A percentile compares a stretch with the other conserved stretches of the same genome.
These are phyloP conservation scores for Thoreauomyces humboldtii DNA, from an alignment of 192 early-diverging fungal species.

Conservation along the genomic window DNA sequence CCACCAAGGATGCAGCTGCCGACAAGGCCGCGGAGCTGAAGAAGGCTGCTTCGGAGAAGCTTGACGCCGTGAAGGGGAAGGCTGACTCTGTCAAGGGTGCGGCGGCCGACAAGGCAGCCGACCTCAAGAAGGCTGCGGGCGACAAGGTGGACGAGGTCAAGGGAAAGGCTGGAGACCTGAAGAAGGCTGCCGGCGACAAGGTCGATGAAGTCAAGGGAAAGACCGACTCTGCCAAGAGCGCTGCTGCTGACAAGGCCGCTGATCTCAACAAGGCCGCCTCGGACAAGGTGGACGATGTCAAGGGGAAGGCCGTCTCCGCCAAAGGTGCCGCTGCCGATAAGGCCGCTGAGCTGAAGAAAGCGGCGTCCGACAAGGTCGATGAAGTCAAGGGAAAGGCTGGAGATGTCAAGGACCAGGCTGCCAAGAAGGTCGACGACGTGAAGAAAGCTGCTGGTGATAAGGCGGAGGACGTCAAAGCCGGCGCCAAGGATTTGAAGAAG, in stretches of 20 bases:
- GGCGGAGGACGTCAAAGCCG: background rate
- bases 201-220: background rate
- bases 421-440: background rate
- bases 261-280: background rate
- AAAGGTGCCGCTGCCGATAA: background rate
- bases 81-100: background rate
- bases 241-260: background rate
- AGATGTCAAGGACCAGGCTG: conserved; percentile 1
- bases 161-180: background rate
- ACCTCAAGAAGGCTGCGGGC: background rate
- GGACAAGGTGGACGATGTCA: conserved; percentile 2
- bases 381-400: background rate
- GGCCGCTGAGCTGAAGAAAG: background rate
- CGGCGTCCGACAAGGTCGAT: background rate
- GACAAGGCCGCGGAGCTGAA: background rate
- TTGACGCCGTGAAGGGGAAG: background rate
- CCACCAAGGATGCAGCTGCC: background rate
- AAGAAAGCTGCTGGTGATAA: background rate
- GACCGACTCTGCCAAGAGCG: background rate
- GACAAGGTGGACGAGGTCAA: background rate
- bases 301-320: background rate
- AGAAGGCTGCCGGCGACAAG: background rate
- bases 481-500: background rate
- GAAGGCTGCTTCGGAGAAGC: background rate
- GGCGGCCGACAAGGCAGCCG: background rate